A percentile compares a stretch with the other conserved stretches of the same genome.
phyloP scores from a whole-genome alignment of 768 basidiomycete genomes.

The Paxillus rubicundulus region DNA sequence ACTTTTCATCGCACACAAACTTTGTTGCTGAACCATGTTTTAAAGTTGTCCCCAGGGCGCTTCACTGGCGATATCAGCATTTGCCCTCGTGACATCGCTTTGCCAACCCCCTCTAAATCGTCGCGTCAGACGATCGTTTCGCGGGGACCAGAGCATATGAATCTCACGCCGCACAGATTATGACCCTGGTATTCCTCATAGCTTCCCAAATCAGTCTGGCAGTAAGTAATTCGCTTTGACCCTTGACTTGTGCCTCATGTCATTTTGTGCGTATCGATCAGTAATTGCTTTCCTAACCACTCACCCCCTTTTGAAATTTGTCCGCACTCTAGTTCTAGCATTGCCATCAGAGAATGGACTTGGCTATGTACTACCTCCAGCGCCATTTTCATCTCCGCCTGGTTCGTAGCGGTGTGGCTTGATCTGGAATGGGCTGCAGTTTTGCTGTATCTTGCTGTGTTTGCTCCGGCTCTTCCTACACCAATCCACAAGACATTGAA shows the following conservation, averaged over 20 bases:
- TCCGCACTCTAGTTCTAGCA: slow-evolving; percentile 8
- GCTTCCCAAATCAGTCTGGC: background rate
- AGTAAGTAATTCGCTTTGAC: slow-evolving; percentile 14
- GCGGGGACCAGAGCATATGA: background rate
- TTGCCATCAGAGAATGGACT: slow-evolving; percentile 3
- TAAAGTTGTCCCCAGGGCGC: background rate
- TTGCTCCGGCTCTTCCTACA: slow-evolving; percentile 26
- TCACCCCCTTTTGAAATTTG: slow-evolving; percentile 12
- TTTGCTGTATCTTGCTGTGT: slow-evolving; percentile 14
- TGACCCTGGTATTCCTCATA: background rate
- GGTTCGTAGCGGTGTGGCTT: slow-evolving; percentile 4
- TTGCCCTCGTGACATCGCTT: background rate
- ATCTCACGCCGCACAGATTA: background rate
- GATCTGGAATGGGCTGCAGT: slow-evolving; percentile 18
- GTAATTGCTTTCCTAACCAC: slow-evolving; percentile 12
- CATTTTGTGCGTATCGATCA: slow-evolving; percentile 13
- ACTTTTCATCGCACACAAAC: background rate
- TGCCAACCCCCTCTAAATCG: background rate
- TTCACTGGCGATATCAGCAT: background rate
- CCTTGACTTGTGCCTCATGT: slow-evolving; percentile 26
- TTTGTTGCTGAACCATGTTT: background rate
- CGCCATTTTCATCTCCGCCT: slow-evolving; percentile 33
- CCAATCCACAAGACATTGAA: background rate
- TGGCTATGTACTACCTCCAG: background rate
- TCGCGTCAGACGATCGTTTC: background rate